Base-by-base conservation (phyloP, 768 basidiomycete species). In the Termitomyces sp. region DNA sequence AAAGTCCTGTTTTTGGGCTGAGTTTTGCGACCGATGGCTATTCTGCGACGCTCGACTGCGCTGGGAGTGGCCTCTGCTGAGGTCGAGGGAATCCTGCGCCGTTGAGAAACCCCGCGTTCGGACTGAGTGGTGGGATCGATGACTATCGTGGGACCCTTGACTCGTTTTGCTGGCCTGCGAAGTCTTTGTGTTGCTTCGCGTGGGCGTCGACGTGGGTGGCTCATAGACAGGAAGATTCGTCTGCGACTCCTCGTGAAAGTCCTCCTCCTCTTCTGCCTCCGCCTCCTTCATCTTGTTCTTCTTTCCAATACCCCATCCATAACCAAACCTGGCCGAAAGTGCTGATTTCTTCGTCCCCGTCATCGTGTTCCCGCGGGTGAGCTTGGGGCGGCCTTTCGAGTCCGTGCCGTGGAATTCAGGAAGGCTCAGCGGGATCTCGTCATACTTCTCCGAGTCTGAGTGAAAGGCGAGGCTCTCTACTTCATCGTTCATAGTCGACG, bases 261-360 rank as follows among this genome's bases (percentile, higher is more conserved):
- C 67, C 52, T 59, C 64, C 58, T 70, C 73, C 57, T 58, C 66
- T 36, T 70, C 72, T 58, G 59, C 68, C 50, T 69, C 69, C 64
- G 69, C 60, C 70, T 68, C 69, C 59, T 80, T 81, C 53, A 69
- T 72, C 61, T 78, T 76, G 55, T 77, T 77, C 60, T 76, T 78
- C 73, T 76, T 84, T 45, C 86, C 86, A 39, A 82, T 52, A 0
- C 86, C 86, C 83, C 85, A 86, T 39, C 86, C 86, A 68, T 87
- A 88, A n/a, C 87, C 87, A 79, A 81, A 85, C 66, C 75, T 83
- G 47, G 70, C 71, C 39, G 79, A 71, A 1, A 68, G 61, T 12
- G 73, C 69, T 3, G 79, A 79, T 60, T 79, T 82, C 69, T 83
- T 86, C 22, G 83, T 81, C 31, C 85, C 84, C 0, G 77, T 77